Percentiles rank a stretch among this genome's conserved stretches.
Conservation (phyloP, 1,139 yeast species). For the Suhomyces maxii region DNA sequence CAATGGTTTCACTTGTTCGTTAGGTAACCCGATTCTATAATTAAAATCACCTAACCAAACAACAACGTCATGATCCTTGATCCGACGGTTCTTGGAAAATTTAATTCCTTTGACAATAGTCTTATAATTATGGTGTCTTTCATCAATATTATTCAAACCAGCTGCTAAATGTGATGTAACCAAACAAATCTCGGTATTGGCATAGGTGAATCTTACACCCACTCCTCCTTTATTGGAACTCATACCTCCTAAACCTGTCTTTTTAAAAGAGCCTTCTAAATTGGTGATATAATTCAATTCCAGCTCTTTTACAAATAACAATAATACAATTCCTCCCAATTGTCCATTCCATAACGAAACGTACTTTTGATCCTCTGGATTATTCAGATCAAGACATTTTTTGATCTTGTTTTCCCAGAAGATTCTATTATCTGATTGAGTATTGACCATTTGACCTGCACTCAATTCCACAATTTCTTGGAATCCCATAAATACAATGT, state of each 20-base stretch:
- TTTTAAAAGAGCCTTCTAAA: constrained; percentile 77
- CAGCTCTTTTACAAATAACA: constrained; percentile 32
- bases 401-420: constrained; percentile 80
- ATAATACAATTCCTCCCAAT: constrained; percentile 84
- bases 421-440: constrained; percentile 68
- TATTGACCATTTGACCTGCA: constrained; percentile 84
- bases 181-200: constrained; percentile 40
- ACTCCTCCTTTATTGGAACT: constrained; percentile 97
- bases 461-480: constrained; percentile 92
- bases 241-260: constrained; percentile 73
- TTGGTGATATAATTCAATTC: constrained; percentile 53
- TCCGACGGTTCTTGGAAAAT: constrained; percentile 50
- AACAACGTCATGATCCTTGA: constrained; percentile 78
- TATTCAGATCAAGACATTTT: constrained; percentile 49
- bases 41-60: constrained; percentile 94
- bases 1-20: constrained; percentile 60
- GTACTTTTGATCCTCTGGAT: constrained; percentile 47
- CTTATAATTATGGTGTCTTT: constrained; percentile 72
- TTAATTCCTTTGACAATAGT: constrained; percentile 61
- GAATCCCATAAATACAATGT: constrained; percentile 77
- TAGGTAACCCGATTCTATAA: constrained; percentile 70
- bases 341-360: constrained; percentile 82
- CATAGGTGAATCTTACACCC: constrained; percentile 77
- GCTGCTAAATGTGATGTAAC: constrained; percentile 83
- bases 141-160: constrained; percentile 73